Evolutionary conservation across 805 yeast genomes (phyloP), one percentile per base, ranked within the genome.

Genomic region (Saturnispora sekii): DNA sequence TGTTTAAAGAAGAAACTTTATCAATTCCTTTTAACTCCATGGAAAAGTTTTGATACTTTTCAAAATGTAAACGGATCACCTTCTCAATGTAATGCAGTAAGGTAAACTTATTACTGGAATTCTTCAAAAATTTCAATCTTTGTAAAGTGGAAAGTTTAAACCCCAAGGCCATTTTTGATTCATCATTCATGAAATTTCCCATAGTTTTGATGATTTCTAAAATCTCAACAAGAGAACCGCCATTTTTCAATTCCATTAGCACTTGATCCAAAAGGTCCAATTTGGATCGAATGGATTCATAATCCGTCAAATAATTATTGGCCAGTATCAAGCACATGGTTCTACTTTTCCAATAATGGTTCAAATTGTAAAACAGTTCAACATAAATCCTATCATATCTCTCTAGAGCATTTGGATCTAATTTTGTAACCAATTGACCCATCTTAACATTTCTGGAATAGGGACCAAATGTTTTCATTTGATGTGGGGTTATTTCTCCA

Each of bases 131-230:
- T 32, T 78, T 75, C 49, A 84, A 67, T 57, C 87, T 70, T 53
- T 75, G 84, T 47, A 84, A 67, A 0, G 90, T 80, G 37, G 79
- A 72, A 47, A 84, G 65, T 53, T 74, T 80, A 61, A 84, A 82
- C 16, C 94, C 94, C 31, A 69, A 68, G 0, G 85, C 88, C 50
- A 74, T 73, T 54, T 79, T 83, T 4, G 81, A 68, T 6, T 70
- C 62, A 54, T 81, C 87, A 58, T 84, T 84, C 93, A 84, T 84
- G 53, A 75, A 82, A 54, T 84, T 84, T 49, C 93, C 94, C 46
- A 84, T 76, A 11, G 79, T 78, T 51, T 81, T 74, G 48, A 84
- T 80, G 36, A 84, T 74, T 49, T 74, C 78, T 48, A 84, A 71
- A 3, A 83, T 73, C 43, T 70, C 69, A 50, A 76, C 70, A 55